Percentiles rank a stretch among this genome's conserved stretches.
Conservation (phyloP, 331 rosid species). For the Acacia concinna region DNA sequence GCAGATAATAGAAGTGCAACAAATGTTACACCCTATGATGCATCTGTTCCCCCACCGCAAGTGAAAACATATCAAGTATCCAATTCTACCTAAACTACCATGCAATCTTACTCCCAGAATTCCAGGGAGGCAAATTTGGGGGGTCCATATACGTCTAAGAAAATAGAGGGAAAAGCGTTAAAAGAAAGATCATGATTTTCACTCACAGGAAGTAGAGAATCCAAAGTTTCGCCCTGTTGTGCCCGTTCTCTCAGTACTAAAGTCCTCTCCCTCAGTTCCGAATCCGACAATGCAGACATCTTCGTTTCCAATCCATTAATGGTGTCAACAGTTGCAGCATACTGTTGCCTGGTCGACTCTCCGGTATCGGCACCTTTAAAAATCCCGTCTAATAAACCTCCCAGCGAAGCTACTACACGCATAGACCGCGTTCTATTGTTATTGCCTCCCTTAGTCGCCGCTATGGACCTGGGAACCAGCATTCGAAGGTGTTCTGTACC, state of each 20-base stretch:
- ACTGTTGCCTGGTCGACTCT: conserved; percentile 80
- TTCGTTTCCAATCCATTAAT: conserved; percentile 67
- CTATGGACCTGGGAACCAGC: conserved; percentile 26
- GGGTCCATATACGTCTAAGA: not conserved
- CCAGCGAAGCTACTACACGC: conserved; percentile 60
- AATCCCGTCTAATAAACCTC: conserved; percentile 81
- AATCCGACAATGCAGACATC: conserved; percentile 75
- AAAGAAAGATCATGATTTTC: not conserved
- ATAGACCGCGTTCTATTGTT: conserved; percentile 28
- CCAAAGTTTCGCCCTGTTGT: conserved; percentile 71
- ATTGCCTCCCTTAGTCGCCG: conserved; percentile 25
- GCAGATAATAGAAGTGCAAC: not conserved
- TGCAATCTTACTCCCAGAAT: not conserved
- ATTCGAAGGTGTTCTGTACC: conserved; percentile 28
- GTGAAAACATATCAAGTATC: not conserved
- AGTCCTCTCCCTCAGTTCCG: conserved; percentile 76
- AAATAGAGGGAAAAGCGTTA: not conserved
- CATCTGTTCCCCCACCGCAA: not conserved
- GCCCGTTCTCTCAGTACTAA: conserved; percentile 58
- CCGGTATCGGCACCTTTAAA: conserved; percentile 85
- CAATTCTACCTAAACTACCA: not conserved
- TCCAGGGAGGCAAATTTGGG: not conserved
- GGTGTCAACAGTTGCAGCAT: conserved; percentile 57
- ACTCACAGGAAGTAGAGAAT: conserved; percentile 78
- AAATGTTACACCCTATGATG: not conserved